Conservation (phyloP, 768 basidiomycete genomes). For the Russula ochroleuca region DNA sequence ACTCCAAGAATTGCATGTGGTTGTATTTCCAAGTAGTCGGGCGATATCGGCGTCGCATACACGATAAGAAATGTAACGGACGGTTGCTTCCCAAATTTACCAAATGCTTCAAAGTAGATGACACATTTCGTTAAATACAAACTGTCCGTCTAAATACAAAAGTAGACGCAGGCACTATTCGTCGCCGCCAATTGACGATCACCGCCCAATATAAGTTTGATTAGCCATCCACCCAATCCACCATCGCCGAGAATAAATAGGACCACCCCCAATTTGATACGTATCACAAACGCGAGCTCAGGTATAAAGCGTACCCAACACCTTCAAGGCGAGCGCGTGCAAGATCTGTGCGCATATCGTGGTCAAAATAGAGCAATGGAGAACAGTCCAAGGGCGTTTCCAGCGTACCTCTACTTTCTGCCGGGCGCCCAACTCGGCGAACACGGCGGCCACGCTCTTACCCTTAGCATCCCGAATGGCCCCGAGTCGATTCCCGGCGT, state of each 20-base stretch:
- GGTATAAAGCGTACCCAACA: conserved; percentile 57
- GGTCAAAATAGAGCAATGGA: neutral
- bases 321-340: conserved; percentile 76
- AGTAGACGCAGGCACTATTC: neutral
- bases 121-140: neutral
- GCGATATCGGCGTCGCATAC: neutral
- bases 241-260: neutral
- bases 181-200: neutral
- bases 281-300: neutral
- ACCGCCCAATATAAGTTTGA: neutral
- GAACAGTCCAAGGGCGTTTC: neutral
- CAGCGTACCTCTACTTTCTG: conserved; percentile 82
- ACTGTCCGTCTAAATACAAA: neutral
- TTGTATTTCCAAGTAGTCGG: conserved; percentile 3
- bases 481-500: conserved; percentile 86
- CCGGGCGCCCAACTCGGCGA: conserved; percentile 62
- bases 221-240: neutral
- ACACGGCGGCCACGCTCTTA: conserved; percentile 87
- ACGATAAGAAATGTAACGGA: neutral
- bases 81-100: neutral
- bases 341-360: conserved; percentile 56
- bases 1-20: conserved; percentile 1
- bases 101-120: neutral
- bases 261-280: neutral
- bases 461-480: conserved; percentile 93